phyloP scores from a whole-genome alignment of 371 early-diverging fungal species.

The Mortierella sp. region DNA sequence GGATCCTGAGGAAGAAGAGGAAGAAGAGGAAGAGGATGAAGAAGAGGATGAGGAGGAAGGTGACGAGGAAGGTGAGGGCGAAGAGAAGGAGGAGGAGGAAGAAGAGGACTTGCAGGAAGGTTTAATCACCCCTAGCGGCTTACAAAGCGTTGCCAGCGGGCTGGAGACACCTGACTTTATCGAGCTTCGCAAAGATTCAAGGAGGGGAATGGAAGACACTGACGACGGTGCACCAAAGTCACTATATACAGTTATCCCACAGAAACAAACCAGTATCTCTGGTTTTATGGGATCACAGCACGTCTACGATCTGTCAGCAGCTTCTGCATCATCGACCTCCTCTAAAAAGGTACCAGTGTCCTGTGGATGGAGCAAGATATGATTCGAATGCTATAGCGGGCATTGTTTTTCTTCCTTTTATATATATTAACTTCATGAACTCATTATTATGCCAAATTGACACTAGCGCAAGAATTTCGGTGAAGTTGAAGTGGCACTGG shows the following conservation, averaged over 20 bases:
- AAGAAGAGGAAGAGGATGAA: slow-evolving; percentile 73
- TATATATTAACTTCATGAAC: not conserved
- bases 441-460: not conserved
- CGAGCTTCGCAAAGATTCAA: slow-evolving; percentile 88
- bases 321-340: slow-evolving; percentile 30
- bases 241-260: slow-evolving; percentile 91
- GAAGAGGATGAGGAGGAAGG: slow-evolving; percentile 76
- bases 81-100: slow-evolving; percentile 65
- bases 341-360: slow-evolving; percentile 37
- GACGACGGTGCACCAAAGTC: slow-evolving; percentile 79
- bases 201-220: slow-evolving; percentile 46
- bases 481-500: slow-evolving; percentile 79
- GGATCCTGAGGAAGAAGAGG: slow-evolving; percentile 74
- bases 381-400: not conserved
- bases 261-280: slow-evolving; percentile 77
- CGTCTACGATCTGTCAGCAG: slow-evolving; percentile 83
- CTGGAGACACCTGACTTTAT: slow-evolving; percentile 94
- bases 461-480: slow-evolving; percentile 66
- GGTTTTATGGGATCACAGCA: slow-evolving; percentile 97
- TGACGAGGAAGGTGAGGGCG: slow-evolving; percentile 68
- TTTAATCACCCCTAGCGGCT: slow-evolving; percentile 90
- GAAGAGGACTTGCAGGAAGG: slow-evolving; percentile 73
- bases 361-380: too few relatives aligned
- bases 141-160: slow-evolving; percentile 84
- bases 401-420: not conserved